Evolutionary conservation across 306 rosid genomes (phyloP).

Genomic region (Biancaea sappan): DNA sequence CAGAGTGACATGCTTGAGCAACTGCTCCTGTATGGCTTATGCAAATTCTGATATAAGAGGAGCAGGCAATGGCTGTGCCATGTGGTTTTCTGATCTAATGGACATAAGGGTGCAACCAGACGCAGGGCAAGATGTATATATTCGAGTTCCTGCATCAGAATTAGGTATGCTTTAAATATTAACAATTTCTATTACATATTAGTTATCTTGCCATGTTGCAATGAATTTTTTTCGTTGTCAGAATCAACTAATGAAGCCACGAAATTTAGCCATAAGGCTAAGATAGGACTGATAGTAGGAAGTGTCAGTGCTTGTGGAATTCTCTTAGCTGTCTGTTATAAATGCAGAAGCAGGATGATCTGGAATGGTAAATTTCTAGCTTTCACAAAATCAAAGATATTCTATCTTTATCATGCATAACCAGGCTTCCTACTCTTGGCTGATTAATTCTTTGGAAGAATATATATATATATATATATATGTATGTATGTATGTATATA

Average conservation of each 20-base stretch:
- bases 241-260: not conserved
- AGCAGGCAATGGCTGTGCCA: not conserved
- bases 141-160: not conserved
- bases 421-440: not conserved
- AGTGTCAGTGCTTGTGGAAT: constrained; percentile 28
- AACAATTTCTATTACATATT: no score
- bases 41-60: not conserved
- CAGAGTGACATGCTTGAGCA: not conserved
- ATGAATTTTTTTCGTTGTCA: not conserved
- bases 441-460: no score
- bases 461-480: no score
- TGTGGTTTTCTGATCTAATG: not conserved
- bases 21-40: constrained; percentile 11
- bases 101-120: not conserved
- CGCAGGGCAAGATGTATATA: not conserved
- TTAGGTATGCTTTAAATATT: not conserved
- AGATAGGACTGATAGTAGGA: constrained; percentile 32
- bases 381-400: not conserved
- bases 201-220: no score
- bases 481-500: no score
- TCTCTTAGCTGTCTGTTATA: constrained; percentile 29
- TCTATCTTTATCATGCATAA: not conserved
- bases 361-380: constrained; percentile 33
- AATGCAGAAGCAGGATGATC: constrained; percentile 15
- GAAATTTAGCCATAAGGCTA: constrained; percentile 14